phyloP scores from a whole-genome alignment of 805 yeast species.

The Teunomyces stri region DNA sequence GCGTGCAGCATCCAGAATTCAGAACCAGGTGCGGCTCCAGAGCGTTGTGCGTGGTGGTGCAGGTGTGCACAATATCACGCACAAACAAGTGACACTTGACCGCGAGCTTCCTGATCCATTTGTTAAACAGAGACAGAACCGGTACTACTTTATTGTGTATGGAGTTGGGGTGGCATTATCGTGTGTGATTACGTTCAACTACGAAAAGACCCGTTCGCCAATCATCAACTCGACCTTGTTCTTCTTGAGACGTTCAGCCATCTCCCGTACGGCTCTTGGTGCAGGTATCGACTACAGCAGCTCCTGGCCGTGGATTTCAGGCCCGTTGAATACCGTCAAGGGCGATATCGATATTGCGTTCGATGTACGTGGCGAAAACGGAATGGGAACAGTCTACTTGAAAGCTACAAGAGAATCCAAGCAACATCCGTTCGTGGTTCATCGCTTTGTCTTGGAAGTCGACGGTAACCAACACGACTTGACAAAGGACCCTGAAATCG shows the following conservation, averaged over 20 bases:
- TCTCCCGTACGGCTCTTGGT: slow-evolving; percentile 66
- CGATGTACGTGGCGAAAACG: slow-evolving; percentile 64
- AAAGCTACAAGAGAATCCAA: slow-evolving; percentile 68
- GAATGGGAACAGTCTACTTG: slow-evolving; percentile 54
- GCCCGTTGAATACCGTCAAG: slow-evolving; percentile 77
- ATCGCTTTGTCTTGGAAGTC: slow-evolving; percentile 29
- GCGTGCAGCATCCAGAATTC: no score
- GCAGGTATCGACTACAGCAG: slow-evolving; percentile 70
- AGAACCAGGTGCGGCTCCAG: no score
- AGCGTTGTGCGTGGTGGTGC: background rate
- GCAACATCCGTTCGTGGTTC: slow-evolving; percentile 43
- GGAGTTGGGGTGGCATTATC: slow-evolving; percentile 39
- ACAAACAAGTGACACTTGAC: slow-evolving; percentile 54
- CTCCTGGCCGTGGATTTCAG: slow-evolving; percentile 85
- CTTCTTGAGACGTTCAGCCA: slow-evolving; percentile 71
- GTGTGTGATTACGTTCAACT: slow-evolving; percentile 71
- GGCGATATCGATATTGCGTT: slow-evolving; percentile 78
- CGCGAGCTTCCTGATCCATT: slow-evolving; percentile 81
- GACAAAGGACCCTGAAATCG: slow-evolving; percentile 25
- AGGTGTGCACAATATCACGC: background rate
- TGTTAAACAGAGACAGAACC: slow-evolving; percentile 49
- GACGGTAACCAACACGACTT: slow-evolving; percentile 22
- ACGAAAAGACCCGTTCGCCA: slow-evolving; percentile 90
- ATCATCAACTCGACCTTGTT: slow-evolving; percentile 83
- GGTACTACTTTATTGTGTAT: slow-evolving; percentile 50